phyloP scores from a whole-genome alignment of 1,284 basidiomycete genomes.

The Coniophora puteana region DNA sequence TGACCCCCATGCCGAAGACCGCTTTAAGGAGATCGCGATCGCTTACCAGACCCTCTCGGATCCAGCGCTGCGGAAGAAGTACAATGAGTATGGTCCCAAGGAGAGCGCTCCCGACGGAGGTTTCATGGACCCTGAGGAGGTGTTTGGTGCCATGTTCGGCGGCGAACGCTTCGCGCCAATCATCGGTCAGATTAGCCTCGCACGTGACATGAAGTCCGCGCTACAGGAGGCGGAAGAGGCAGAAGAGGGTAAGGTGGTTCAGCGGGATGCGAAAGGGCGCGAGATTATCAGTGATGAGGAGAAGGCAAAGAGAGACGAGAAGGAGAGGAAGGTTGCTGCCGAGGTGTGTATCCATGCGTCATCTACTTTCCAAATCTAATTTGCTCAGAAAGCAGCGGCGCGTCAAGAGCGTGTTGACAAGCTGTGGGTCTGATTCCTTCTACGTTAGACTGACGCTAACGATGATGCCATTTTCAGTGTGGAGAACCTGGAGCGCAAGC shows the following conservation, averaged over 20 bases:
- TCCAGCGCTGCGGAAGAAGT: slow-evolving; percentile 79
- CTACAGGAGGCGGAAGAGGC: slow-evolving; percentile 89
- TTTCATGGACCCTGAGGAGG: slow-evolving; percentile 70
- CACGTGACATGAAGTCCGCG: slow-evolving; percentile 96
- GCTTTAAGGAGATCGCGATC: slow-evolving; percentile 85
- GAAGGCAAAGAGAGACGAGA: slow-evolving; percentile 76
- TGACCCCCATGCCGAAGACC: slow-evolving; percentile 88
- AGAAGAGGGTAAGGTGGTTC: slow-evolving; percentile 37
- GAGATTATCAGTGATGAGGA: slow-evolving; percentile 82
- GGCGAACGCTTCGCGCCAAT: slow-evolving; percentile 82
- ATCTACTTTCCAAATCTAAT: slow-evolving; percentile 7
- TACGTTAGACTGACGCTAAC: slow-evolving; percentile 2
- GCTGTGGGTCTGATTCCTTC: slow-evolving; percentile 37
- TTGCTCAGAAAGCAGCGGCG: slow-evolving; percentile 69
- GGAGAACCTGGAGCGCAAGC: slow-evolving; percentile 81
- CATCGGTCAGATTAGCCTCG: slow-evolving; percentile 81
- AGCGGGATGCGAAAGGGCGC: slow-evolving; percentile 62
- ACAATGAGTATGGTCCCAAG: slow-evolving; percentile 89
- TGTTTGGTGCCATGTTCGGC: slow-evolving; percentile 93
- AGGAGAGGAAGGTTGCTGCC: slow-evolving; percentile 59
- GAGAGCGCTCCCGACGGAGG: slow-evolving; percentile 79
- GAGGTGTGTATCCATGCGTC: slow-evolving; percentile 46
- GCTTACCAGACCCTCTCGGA: slow-evolving; percentile 92
- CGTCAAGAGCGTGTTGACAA: slow-evolving; percentile 79
- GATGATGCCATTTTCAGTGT: slow-evolving; percentile 36